Evolutionary conservation across 139 green algal species (phyloP).

Genomic region (Coccomyxa sp.): DNA sequence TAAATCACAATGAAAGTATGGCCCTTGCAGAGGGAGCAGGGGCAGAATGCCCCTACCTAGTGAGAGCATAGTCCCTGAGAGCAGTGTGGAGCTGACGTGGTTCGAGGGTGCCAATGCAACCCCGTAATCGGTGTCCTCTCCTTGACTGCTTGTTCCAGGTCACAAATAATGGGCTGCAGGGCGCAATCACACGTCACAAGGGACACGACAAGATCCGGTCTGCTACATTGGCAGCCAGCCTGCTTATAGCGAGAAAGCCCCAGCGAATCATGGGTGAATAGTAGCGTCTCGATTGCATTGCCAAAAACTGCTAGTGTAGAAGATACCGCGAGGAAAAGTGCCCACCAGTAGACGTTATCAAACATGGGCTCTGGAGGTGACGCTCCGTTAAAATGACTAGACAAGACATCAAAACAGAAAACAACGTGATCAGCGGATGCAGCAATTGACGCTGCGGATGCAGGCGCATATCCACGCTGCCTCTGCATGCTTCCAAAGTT

Average conservation of each 20-base stretch:
- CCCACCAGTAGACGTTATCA: constrained; percentile 41
- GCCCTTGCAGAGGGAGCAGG: not conserved
- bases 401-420: constrained; percentile 47
- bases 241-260: too few relatives aligned
- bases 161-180: constrained; percentile 67
- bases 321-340: not conserved
- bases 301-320: not conserved
- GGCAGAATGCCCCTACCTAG: constrained; percentile 31
- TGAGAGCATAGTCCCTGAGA: constrained; percentile 74
- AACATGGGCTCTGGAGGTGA: constrained; percentile 30
- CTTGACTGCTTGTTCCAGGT: constrained; percentile 66
- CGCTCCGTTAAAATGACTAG: constrained; percentile 30
- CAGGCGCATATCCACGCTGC: not conserved
- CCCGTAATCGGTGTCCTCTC: constrained; percentile 43
- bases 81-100: constrained; percentile 47
- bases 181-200: not conserved
- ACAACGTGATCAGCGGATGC: constrained; percentile 29
- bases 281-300: not conserved
- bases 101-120: constrained; percentile 81
- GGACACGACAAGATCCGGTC: not conserved
- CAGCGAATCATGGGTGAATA: not conserved
- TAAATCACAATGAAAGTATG: not conserved
- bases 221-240: not conserved
- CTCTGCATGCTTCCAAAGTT: not conserved
- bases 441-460: not conserved